These are phyloP conservation scores for Sarocladium kiliense DNA, from an alignment of 2,329 filamentous ascomycete species.

Conservation along the genomic window DNA sequence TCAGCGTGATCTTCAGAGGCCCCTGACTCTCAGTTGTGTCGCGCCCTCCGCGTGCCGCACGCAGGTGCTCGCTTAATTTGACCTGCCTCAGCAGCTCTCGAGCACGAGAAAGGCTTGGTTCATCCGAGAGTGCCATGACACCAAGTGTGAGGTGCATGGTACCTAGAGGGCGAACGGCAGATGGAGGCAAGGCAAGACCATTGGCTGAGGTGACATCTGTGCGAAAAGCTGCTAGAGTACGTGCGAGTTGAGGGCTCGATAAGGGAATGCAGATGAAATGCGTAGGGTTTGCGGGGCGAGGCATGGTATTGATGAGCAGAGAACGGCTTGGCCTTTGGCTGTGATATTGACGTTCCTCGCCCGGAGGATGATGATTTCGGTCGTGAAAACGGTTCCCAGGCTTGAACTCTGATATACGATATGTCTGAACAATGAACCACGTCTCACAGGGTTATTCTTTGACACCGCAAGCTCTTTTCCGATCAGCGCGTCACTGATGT, in stretches of 20 bases:
- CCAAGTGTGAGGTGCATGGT: slow-evolving; percentile 84
- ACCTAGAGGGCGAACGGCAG: slow-evolving; percentile 69
- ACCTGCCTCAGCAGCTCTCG: slow-evolving; percentile 33
- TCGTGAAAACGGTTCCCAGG: too few species aligned
- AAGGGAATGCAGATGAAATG: slow-evolving; percentile 77
- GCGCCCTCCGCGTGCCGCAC: slow-evolving; percentile 17
- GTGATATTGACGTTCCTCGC: neutral
- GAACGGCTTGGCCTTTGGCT: too few species aligned
- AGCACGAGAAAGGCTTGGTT: slow-evolving; percentile 38
- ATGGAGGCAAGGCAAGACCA: slow-evolving; percentile 50
- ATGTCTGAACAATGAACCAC: too few species aligned
- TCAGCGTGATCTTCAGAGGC: slow-evolving; percentile 40
- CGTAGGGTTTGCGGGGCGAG: slow-evolving; percentile 46
- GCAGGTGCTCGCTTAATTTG: slow-evolving; percentile 33
- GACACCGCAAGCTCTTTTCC: too few species aligned
- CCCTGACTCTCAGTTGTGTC: slow-evolving; percentile 9
- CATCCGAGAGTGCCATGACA: slow-evolving; percentile 66
- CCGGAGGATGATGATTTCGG: too few species aligned
- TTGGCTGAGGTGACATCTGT: slow-evolving; percentile 46
- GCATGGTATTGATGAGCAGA: slow-evolving; percentile 22
- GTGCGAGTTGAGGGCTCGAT: slow-evolving; percentile 59
- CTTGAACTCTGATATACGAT: too few species aligned
- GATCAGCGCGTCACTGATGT: too few species aligned
- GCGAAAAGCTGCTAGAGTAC: slow-evolving; percentile 56
- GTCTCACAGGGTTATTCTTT: too few species aligned